These are phyloP conservation scores for Penicillium diatomitis DNA, from an alignment of 495 filamentous ascomycete species.

Conservation along the genomic window DNA sequence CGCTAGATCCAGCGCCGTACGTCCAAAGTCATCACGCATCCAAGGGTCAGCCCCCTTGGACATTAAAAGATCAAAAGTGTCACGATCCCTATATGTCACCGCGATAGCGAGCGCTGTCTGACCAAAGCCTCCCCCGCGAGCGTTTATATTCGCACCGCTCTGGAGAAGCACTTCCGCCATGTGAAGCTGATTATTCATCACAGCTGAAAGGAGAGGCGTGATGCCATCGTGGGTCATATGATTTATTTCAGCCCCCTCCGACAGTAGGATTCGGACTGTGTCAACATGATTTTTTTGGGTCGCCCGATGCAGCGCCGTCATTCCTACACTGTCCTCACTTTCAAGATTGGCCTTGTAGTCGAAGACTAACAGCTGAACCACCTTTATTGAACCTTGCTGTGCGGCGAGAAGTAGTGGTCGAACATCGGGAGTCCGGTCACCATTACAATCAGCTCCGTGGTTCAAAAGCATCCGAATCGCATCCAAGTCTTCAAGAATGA, in stretches of 20 bases:
- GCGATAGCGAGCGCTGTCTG: constrained; percentile 18
- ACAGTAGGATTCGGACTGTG: constrained; percentile 7
- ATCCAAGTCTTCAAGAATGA: background rate
- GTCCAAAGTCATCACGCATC: background rate
- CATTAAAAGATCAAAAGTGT: constrained; percentile 2
- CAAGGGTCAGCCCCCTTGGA: constrained; percentile 3
- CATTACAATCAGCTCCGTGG: constrained; percentile 13
- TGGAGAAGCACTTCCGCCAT: constrained; percentile 17
- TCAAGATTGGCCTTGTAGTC: constrained; percentile 12
- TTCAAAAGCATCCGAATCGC: constrained; percentile 4
- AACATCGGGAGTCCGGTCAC: background rate
- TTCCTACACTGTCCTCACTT: background rate
- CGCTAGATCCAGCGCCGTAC: background rate
- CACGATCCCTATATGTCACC: background rate
- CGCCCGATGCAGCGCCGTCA: constrained; percentile 9
- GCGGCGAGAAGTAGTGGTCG: constrained; percentile 9
- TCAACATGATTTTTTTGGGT: constrained; percentile 1
- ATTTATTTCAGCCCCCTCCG: constrained; percentile 9
- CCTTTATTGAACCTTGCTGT: constrained; percentile 2
- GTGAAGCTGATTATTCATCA: constrained; percentile 13
- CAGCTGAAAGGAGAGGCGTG: constrained; percentile 39
- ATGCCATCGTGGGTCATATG: constrained; percentile 2
- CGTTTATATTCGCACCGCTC: constrained; percentile 14
- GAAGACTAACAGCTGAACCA: constrained; percentile 8
- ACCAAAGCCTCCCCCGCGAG: constrained; percentile 2